Conservation (phyloP, 768 basidiomycete genomes). For the Boletus sensibilis region DNA sequence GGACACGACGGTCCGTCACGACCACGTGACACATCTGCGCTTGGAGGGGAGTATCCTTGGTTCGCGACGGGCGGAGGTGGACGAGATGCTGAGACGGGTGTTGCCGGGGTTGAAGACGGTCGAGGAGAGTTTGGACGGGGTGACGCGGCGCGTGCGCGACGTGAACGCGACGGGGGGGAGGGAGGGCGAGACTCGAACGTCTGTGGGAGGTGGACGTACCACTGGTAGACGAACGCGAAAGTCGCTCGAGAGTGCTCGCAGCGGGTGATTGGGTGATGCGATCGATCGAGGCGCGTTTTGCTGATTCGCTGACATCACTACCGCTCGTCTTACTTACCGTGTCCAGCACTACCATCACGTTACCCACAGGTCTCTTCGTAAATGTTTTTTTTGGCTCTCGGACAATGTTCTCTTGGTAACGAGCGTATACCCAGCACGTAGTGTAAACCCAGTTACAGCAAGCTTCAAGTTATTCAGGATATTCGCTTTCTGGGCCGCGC, state of each 20-base stretch:
- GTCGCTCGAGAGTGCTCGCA: slow-evolving; percentile 5
- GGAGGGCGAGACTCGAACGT: background rate
- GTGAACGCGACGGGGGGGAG: background rate
- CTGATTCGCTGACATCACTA: background rate
- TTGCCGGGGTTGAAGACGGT: slow-evolving; percentile 22
- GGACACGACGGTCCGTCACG: slow-evolving; percentile 16
- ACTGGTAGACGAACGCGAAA: slow-evolving; percentile 16
- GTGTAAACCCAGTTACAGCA: background rate
- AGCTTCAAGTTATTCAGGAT: too few relatives aligned
- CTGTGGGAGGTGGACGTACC: background rate
- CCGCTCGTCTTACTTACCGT: background rate
- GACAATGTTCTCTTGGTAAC: background rate
- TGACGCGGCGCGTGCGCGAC: slow-evolving; percentile 13
- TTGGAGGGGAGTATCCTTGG: slow-evolving; percentile 17
- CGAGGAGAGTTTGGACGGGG: slow-evolving; percentile 22
- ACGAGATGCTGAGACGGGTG: slow-evolving; percentile 21
- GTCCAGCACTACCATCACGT: background rate
- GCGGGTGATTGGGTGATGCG: background rate
- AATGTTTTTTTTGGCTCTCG: background rate
- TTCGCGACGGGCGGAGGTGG: slow-evolving; percentile 15
- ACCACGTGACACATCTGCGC: slow-evolving; percentile 10
- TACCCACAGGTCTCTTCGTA: background rate
- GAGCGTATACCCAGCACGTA: background rate
- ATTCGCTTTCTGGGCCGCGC: too few relatives aligned
- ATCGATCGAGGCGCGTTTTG: background rate